Evolutionary conservation across 176 grass and related monocot species (phyloP).

Genomic region (Triticum monococcum): DNA sequence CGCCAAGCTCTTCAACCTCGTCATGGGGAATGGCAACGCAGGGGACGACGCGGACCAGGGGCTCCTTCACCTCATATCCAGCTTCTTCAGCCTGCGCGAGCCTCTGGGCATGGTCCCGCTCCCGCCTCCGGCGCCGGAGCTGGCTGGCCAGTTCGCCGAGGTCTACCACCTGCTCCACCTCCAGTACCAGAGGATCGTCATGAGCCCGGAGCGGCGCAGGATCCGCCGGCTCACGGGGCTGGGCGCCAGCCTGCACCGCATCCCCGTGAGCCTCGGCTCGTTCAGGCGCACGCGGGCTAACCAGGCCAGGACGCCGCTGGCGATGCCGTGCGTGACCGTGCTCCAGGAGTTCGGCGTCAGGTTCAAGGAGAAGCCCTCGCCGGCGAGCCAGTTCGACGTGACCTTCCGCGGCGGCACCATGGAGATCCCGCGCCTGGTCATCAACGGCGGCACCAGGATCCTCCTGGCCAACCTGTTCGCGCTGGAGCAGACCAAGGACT

Average conservation of each 20-base stretch:
- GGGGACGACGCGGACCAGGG: background rate
- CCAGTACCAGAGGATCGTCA: slow-evolving; percentile 20
- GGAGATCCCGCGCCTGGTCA: background rate
- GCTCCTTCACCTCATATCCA: background rate
- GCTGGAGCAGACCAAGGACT: background rate
- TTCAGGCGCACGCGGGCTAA: background rate
- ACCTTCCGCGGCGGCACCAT: background rate
- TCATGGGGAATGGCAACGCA: background rate
- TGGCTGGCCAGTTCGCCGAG: background rate
- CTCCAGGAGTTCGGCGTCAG: background rate
- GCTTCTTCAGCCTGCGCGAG: background rate
- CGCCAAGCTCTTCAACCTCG: background rate
- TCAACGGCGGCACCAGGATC: background rate
- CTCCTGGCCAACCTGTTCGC: slow-evolving; percentile 3
- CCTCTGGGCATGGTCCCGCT: background rate
- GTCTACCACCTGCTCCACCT: slow-evolving; percentile 11
- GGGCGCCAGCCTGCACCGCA: background rate
- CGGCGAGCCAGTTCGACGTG: slow-evolving; percentile 14
- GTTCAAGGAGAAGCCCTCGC: background rate
- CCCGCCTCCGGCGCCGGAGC: background rate
- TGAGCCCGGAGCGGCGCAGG: background rate
- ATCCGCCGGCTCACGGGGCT: background rate
- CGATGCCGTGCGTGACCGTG: background rate
- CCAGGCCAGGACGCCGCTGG: background rate
- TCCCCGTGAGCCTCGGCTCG: background rate